These are phyloP conservation scores for Hymenoscyphus occultus DNA, from an alignment of 2,329 filamentous ascomycete genomes.

Conservation along the genomic window DNA sequence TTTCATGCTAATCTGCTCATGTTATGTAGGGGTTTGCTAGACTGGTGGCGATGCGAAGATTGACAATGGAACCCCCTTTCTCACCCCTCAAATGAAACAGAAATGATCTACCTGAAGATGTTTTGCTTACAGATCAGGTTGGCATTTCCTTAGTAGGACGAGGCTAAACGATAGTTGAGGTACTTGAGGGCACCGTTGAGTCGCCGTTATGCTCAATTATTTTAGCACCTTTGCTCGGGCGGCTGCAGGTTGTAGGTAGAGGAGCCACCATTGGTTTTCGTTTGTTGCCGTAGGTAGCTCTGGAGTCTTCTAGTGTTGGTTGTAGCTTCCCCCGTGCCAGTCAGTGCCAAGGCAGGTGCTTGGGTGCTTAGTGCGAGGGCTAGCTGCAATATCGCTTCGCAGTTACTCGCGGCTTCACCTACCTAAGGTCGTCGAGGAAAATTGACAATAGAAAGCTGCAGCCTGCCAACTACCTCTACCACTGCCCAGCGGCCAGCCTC, in stretches of 20 bases:
- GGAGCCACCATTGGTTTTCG: background rate
- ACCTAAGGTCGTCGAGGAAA: background rate
- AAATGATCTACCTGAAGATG: no score
- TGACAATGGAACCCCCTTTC: no score
- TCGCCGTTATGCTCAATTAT: background rate
- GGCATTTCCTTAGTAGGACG: no score
- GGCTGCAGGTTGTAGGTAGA: background rate
- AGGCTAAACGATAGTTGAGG: background rate
- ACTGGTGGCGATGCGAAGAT: background rate
- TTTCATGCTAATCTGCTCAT: constrained; percentile 1
- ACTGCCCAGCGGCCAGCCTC: background rate
- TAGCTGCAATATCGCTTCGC: no score
- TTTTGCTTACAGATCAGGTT: no score
- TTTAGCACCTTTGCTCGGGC: background rate
- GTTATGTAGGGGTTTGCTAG: background rate
- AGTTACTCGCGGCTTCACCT: background rate
- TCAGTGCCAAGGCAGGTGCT: background rate
- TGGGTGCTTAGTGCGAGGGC: background rate
- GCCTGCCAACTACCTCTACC: no score
- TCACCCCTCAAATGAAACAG: no score
- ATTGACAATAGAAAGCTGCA: background rate
- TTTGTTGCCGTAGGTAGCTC: background rate
- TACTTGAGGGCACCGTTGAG: background rate
- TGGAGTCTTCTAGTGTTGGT: background rate
- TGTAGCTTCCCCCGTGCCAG: background rate